Base-by-base conservation (phyloP, 805 yeast species). In the Spathaspora girioi region DNA sequence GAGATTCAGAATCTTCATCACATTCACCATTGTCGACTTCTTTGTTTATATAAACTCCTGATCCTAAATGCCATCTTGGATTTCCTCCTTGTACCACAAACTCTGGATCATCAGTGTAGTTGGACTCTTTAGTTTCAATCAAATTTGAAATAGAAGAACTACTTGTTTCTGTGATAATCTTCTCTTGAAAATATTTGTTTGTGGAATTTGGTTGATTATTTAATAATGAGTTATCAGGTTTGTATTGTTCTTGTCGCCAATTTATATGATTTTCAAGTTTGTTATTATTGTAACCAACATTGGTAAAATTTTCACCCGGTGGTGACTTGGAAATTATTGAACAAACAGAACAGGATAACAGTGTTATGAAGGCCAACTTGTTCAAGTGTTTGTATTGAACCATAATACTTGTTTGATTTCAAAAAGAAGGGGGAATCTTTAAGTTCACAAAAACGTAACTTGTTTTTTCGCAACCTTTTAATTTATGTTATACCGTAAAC, bases 41-140 rank as follows among this genome's bases (percentile, higher is more conserved):
- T 35, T 54, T 54, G 43, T 60, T 56, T 12, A 60, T 49, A 44
- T 55, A 57, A 29, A 60, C 46, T 1, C 65, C 65, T 3, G 62
- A 56, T 42, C 62, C 59, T 29, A 60, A 26, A 29, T 54, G 47
- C 44, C 47, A 51, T 29, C 50, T 48, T 3, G 54, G 54, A 18
- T 23, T 19, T 5, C 54, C 54, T 46, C 54, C 54, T 46, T 51
- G 54, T 8, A 50, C 53, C 15, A 38, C 35, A 10, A 50, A 18
- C 15, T 23, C 26, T 3, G 44, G 27, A 35, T 38, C 38, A 17
- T 46, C 32, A 31, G 35, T 14, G 8, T 31, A 5, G 35, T 31
- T 31, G 35, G 35, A 31, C n/a, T 31, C 35, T 35, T 3, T 8
- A 35, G 15, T 35, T 35, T 11, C 40, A 35, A 5, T 32, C 12